Evolutionary conservation across 164 flowering plant species (phyloP), one percentile per base, ranked within the genome.

Genomic region (Nelumbo lutea): DNA sequence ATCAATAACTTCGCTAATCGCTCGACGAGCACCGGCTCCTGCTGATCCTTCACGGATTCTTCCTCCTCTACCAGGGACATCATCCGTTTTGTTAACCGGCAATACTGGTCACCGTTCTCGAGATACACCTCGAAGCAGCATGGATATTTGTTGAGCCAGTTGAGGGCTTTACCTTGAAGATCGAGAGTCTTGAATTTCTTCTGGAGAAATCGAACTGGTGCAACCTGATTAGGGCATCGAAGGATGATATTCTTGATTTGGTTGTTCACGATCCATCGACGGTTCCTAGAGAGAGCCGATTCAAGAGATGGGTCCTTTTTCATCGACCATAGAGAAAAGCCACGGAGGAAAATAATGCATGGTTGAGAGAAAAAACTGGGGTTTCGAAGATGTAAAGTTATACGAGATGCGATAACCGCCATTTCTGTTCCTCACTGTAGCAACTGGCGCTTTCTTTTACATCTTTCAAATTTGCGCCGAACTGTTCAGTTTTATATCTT

Each of bases 221-320:
- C 78, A 7, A 68, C 84, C 56, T 85, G 88, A 63, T 83, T 67
- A 14, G 98, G 98, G 77, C 76, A 83, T 45, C 90, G 72, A 11
- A 93, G 84, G 42, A 96, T 84, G 56, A 96, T 84, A 83, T 93
- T 90, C 79, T 96, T 93, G 64, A 96, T 83, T 79, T 92, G 97
- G 76, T 92, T 90, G 77, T 96, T 93, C 42, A 92, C 95, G 27
- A 90, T 82, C 99, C 98, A 96, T 11, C 98, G 76, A 42, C 89
- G 93, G 71, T 90, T 96, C 4, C 95, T 79, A 3, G 93, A 79
- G 41, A 93, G 86, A 47, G 97, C 89, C 6, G 85, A 78, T 79
- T 96, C 98, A 7, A 96, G 93, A 39, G 82, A 85, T 5, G 90
- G 90, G 50, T 90, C 97, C 70, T 93, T 95, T 78, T 87, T 85